Evolutionary conservation across 177 flowering plant species (phyloP).

Genomic region (Vitis hybrid): DNA sequence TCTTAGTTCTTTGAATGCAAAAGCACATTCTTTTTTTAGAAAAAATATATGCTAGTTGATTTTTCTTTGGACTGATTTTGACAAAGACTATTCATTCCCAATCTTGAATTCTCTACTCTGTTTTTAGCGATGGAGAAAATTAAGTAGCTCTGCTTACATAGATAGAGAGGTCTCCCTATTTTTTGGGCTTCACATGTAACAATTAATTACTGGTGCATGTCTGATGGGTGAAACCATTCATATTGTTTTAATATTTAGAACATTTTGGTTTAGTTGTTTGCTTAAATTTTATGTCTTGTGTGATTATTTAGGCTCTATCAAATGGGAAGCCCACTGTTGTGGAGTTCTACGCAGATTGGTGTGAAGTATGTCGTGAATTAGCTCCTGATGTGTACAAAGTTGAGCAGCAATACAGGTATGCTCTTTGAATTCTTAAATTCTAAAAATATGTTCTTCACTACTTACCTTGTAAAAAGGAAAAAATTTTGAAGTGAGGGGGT

Average conservation of each 20-base stretch:
- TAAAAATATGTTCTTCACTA: no score
- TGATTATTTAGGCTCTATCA: slow-evolving; percentile 67
- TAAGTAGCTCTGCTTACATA: not conserved
- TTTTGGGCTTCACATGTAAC: no score
- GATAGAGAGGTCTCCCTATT: not conserved
- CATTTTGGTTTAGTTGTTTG: not conserved
- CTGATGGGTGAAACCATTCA: no score
- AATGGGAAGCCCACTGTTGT: slow-evolving; percentile 96
- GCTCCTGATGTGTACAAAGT: slow-evolving; percentile 94
- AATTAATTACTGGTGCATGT: no score
- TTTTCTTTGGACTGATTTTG: no score
- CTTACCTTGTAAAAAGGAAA: no score
- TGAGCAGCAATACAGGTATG: slow-evolving; percentile 88
- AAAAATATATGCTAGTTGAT: not conserved
- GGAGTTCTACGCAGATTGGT: slow-evolving; percentile 99
- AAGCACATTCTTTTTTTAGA: not conserved
- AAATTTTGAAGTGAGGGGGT: no score
- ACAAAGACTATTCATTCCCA: no score
- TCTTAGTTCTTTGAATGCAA: not conserved
- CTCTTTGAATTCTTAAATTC: not conserved
- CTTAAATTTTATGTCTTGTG: not conserved
- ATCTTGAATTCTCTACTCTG: no score
- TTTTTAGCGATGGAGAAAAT: no score
- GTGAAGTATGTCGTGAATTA: slow-evolving; percentile 94
- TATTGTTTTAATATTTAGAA: no score